Conservation (phyloP, 2,329 filamentous ascomycete species). For the Bipolaris sorokiniana region DNA sequence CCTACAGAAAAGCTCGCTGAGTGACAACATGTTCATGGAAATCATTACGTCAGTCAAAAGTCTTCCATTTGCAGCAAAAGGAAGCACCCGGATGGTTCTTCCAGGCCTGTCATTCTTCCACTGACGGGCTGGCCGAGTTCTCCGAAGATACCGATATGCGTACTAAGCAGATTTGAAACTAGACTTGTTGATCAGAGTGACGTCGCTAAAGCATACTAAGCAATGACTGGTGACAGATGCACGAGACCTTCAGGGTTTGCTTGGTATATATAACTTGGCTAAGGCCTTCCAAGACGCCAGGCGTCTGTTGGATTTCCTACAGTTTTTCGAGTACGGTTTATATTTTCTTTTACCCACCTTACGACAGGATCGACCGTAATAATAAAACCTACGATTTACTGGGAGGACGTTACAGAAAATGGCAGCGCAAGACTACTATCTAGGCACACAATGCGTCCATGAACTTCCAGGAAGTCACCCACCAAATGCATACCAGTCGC, state of each 20-base stretch:
- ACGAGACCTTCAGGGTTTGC: slow-evolving; percentile 24
- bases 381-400: neutral
- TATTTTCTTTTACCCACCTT: neutral
- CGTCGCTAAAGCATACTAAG: slow-evolving; percentile 25
- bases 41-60: slow-evolving; percentile 5
- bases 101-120: slow-evolving; percentile 19
- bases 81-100: slow-evolving; percentile 8
- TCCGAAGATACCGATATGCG: slow-evolving; percentile 29
- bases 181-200: slow-evolving; percentile 33
- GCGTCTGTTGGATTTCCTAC: slow-evolving; percentile 5
- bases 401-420: slow-evolving; percentile 19
- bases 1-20: neutral
- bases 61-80: neutral
- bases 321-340: neutral
- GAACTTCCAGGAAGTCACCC: slow-evolving; percentile 27
- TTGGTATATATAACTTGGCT: slow-evolving; percentile 24
- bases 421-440: slow-evolving; percentile 46
- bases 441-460: slow-evolving; percentile 31
- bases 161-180: slow-evolving; percentile 23
- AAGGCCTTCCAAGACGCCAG: slow-evolving; percentile 11
- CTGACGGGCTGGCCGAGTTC: slow-evolving; percentile 32
- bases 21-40: neutral
- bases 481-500: slow-evolving; percentile 21
- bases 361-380: neutral
- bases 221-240: slow-evolving; percentile 31